These are phyloP conservation scores for Phytopythium helicoides DNA, from an alignment of 352 stramenopile genomes.

Conservation along the genomic window DNA sequence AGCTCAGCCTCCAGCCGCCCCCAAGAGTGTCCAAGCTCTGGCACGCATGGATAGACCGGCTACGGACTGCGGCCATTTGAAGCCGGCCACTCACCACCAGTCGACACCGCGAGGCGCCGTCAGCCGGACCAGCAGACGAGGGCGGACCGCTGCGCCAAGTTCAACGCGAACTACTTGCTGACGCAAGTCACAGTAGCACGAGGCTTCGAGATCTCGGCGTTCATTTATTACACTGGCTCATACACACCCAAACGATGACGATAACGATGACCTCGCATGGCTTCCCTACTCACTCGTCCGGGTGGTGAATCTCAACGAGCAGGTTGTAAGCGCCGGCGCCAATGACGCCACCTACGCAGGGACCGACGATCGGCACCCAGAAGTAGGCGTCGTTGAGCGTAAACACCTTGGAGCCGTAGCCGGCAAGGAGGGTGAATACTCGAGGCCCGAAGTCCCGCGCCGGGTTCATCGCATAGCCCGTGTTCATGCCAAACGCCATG, in stretches of 20 bases:
- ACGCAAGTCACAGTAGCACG: too few relatives aligned
- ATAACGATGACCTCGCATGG: neutral
- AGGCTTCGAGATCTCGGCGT: too few relatives aligned
- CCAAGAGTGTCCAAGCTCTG: conserved; percentile 2
- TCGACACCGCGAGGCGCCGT: too few relatives aligned
- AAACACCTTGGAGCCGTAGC: conserved; percentile 57
- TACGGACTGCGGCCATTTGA: neutral
- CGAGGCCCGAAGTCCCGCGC: conserved; percentile 42
- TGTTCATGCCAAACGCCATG: conserved; percentile 59
- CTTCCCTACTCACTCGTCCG: conserved; percentile 5
- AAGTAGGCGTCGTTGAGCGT: conserved; percentile 51
- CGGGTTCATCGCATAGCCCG: conserved; percentile 44
- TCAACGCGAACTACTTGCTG: too few relatives aligned
- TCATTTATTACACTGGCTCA: too few relatives aligned
- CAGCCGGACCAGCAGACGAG: too few relatives aligned
- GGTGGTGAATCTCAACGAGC: conserved; percentile 54
- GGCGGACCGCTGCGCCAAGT: too few relatives aligned
- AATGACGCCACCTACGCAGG: conserved; percentile 36
- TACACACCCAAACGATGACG: neutral
- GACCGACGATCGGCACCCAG: conserved; percentile 56
- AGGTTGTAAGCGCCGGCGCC: conserved; percentile 47
- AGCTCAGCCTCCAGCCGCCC: conserved; percentile 15
- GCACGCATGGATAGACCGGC: conserved; percentile 4
- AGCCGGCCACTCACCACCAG: neutral
- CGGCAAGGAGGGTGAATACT: conserved; percentile 41